These are phyloP conservation scores for Euphrasia confusa DNA, from an alignment of 257 asterid genomes.

Conservation along the genomic window DNA sequence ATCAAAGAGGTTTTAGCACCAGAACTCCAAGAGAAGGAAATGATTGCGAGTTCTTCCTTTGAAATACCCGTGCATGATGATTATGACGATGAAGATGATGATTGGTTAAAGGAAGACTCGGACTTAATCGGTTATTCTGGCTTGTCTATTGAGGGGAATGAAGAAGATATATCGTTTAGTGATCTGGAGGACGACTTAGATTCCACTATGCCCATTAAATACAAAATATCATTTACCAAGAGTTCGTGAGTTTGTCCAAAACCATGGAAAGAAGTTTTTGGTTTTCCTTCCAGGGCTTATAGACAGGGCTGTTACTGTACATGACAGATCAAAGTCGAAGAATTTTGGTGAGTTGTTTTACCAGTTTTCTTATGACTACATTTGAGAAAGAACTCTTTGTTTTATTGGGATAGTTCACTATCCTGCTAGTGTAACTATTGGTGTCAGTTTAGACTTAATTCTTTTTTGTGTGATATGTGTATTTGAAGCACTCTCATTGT, in stretches of 20 bases:
- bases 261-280: conserved; percentile 12
- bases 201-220: conserved; percentile 46
- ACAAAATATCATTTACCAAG: conserved; percentile 28
- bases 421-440: neutral
- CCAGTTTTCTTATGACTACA: conserved; percentile 6
- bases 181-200: conserved; percentile 90
- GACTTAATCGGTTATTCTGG: conserved; percentile 63
- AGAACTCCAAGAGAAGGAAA: conserved; percentile 41
- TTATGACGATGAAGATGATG: conserved; percentile 57
- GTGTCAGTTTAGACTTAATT: neutral
- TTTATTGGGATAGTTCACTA: neutral
- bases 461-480: neutral
- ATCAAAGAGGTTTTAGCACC: conserved; percentile 52
- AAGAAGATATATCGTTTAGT: conserved; percentile 93
- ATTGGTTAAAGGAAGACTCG: conserved; percentile 75
- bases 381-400: conserved; percentile 25
- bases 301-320: conserved; percentile 9
- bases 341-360: conserved; percentile 23
- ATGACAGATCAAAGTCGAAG: conserved; percentile 19
- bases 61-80: conserved; percentile 33
- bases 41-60: conserved; percentile 32
- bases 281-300: neutral
- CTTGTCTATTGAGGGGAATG: conserved; percentile 41
- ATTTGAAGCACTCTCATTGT: neutral
- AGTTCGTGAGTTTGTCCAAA: conserved; percentile 26